Evolutionary conservation across 345 rosid genomes (phyloP).

Genomic region (Euphorbia lathyris): DNA sequence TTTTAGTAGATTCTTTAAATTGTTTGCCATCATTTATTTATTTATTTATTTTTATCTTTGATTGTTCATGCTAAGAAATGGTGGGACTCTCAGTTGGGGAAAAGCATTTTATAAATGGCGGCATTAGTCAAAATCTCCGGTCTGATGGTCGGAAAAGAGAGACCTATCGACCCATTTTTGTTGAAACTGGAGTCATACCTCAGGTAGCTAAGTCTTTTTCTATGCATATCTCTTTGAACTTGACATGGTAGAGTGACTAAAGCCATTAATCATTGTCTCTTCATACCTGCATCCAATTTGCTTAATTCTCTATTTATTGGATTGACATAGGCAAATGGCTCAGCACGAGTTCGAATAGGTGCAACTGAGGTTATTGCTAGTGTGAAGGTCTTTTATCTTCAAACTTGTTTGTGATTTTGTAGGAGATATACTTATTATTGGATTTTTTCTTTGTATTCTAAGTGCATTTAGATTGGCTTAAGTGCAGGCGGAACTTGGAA

Average conservation of each 20-base stretch:
- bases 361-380: constrained; percentile 89
- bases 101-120: constrained; percentile 66
- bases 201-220: constrained; percentile 46
- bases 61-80: constrained; percentile 44
- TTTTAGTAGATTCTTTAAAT: background rate
- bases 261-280: background rate
- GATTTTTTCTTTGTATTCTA: background rate
- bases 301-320: background rate
- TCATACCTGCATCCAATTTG: background rate
- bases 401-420: background rate
- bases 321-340: constrained; percentile 73
- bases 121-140: constrained; percentile 79
- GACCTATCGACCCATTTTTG: constrained; percentile 59
- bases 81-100: constrained; percentile 78
- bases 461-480: constrained; percentile 11
- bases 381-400: constrained; percentile 62
- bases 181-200: constrained; percentile 83
- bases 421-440: background rate
- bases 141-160: constrained; percentile 71
- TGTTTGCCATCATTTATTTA: background rate
- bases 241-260: background rate
- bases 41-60: background rate
- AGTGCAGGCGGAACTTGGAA: constrained; percentile 86
- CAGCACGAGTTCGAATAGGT: constrained; percentile 75
- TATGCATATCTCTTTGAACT: background rate